These are phyloP conservation scores for Neurospora cerealis DNA, from an alignment of 495 filamentous ascomycete genomes.

Conservation along the genomic window DNA sequence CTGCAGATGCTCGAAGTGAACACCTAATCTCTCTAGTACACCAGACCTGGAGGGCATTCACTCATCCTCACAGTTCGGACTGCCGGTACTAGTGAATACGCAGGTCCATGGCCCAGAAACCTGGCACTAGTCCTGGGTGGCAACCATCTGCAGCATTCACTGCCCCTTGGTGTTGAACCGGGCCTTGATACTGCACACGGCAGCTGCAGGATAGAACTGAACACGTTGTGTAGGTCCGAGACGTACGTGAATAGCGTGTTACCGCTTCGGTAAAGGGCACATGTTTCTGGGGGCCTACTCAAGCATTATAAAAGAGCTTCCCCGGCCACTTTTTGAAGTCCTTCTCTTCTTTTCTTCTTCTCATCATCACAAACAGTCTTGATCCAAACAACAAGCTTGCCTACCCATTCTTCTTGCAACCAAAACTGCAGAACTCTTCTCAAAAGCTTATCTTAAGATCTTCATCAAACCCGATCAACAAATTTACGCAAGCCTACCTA, in stretches of 20 bases:
- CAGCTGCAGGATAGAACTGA: too few species aligned
- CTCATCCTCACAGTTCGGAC: background rate
- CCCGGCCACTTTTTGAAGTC: background rate
- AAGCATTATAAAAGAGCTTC: background rate
- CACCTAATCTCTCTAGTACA: too few species aligned
- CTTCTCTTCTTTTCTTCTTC: background rate
- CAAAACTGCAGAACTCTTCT: background rate
- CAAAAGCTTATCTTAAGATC: background rate
- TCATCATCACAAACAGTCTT: background rate
- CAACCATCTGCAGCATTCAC: background rate
- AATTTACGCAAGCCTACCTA: background rate
- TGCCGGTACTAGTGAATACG: too few species aligned
- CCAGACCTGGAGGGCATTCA: background rate
- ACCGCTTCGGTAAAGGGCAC: too few species aligned
- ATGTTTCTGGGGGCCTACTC: too few species aligned
- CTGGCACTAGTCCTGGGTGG: too few species aligned
- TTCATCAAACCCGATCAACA: background rate
- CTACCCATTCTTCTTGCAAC: background rate
- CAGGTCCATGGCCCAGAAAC: too few species aligned
- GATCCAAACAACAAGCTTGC: background rate
- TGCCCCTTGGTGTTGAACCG: too few species aligned
- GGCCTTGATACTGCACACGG: too few species aligned
- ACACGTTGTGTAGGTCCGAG: too few species aligned
- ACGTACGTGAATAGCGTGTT: too few species aligned
- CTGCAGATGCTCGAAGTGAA: background rate